A percentile compares a stretch with the other conserved stretches of the same genome.
Conservation (phyloP, 129 eudicot genomes). For the Pittosporum tobira region DNA sequence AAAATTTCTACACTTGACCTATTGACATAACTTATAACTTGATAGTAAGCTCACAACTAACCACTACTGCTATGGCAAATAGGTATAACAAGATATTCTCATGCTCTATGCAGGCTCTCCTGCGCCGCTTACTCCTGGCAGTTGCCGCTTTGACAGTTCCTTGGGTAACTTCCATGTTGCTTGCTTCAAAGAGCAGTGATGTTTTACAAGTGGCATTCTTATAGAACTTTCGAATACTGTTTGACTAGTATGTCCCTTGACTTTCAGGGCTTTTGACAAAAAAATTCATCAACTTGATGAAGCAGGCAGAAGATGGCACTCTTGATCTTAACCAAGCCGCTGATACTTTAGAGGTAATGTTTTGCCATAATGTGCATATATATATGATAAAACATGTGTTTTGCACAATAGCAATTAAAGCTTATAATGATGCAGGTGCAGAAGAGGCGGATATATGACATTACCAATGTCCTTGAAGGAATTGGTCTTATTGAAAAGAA, state of each 20-base stretch:
- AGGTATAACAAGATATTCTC: conserved; percentile 9
- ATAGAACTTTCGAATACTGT: neutral
- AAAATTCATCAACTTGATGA: conserved; percentile 71
- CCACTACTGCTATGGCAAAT: neutral
- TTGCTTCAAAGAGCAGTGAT: neutral
- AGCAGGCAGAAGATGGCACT: conserved; percentile 95
- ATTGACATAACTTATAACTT: too few relatives aligned
- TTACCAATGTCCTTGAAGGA: conserved; percentile 97
- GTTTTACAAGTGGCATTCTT: neutral
- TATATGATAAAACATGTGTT: neutral
- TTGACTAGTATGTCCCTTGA: neutral
- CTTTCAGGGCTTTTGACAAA: conserved; percentile 81
- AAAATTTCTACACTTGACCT: too few relatives aligned
- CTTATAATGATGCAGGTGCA: conserved; percentile 58
- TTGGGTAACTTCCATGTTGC: conserved; percentile 42
- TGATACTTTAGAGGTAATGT: conserved; percentile 74
- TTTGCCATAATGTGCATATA: neutral
- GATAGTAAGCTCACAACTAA: too few relatives aligned
- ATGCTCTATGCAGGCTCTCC: conserved; percentile 65
- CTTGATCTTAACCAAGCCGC: conserved; percentile 97
- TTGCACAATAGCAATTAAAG: neutral
- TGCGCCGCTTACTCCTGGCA: conserved; percentile 80
- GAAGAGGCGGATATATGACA: conserved; percentile 95
- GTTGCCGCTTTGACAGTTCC: conserved; percentile 94
- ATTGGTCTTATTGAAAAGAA: conserved; percentile 98